These are phyloP conservation scores for Candida sanyaensis DNA, from an alignment of 1,139 yeast species.

Conservation along the genomic window DNA sequence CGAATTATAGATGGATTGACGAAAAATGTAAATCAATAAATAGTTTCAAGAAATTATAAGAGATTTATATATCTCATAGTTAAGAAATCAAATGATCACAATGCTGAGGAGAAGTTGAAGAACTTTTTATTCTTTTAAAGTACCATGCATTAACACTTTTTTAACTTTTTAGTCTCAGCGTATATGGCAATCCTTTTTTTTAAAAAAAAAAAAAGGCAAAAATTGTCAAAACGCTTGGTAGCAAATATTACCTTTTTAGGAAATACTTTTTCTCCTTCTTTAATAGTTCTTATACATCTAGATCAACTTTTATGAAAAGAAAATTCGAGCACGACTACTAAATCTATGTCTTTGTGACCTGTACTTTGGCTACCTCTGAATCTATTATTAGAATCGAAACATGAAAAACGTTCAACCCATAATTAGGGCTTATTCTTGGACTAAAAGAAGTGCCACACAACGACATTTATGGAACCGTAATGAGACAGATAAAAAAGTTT, in stretches of 20 bases:
- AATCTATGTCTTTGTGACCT: no score
- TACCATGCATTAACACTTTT: neutral
- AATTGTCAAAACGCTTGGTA: neutral
- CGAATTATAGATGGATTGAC: neutral
- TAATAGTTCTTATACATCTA: neutral
- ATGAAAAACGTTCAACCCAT: no score
- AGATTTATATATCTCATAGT: neutral
- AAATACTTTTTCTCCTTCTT: neutral
- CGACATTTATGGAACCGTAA: no score
- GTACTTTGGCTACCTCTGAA: no score
- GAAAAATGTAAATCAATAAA: neutral
- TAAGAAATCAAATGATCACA: neutral
- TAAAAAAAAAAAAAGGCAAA: neutral
- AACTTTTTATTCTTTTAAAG: neutral
- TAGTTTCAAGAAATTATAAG: neutral
- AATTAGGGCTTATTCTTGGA: no score
- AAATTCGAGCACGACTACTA: no score
- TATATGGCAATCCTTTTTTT: neutral
- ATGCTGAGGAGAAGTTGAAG: neutral
- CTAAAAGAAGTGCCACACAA: no score
- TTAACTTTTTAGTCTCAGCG: neutral
- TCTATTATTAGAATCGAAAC: no score
- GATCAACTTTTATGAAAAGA: neutral
- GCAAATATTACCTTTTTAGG: neutral
- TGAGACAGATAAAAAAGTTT: no score